These are phyloP conservation scores for Thielaviopsis populi DNA, from an alignment of 2,329 filamentous ascomycete genomes.

Conservation along the genomic window DNA sequence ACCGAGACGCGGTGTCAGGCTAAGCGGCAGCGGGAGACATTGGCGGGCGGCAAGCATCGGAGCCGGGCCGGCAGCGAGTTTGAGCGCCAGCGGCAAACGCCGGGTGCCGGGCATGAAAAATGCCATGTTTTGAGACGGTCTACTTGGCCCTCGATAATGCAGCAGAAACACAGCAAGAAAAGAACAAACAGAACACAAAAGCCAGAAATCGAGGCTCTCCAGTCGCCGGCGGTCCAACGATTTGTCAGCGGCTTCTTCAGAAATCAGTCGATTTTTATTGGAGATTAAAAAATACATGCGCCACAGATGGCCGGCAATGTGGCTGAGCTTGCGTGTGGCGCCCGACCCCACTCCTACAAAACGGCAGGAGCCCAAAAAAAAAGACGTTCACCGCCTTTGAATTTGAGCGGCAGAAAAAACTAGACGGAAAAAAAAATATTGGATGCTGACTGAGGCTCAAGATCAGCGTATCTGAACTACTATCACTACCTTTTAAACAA, in stretches of 20 bases:
- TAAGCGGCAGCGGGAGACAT: constrained; percentile 4
- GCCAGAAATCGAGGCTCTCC: neutral
- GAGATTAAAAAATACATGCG: constrained; percentile 1
- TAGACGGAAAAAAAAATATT: constrained; percentile 6
- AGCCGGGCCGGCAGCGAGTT: neutral
- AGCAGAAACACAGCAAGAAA: neutral
- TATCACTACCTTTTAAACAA: neutral
- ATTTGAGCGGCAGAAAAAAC: constrained; percentile 18
- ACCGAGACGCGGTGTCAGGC: neutral
- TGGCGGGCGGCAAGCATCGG: constrained; percentile 5
- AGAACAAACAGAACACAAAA: neutral
- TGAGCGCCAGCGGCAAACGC: constrained; percentile 12
- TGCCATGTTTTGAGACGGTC: constrained; percentile 6
- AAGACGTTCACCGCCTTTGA: constrained; percentile 16
- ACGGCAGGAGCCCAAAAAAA: constrained; percentile 16
- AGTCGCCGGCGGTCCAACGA: neutral
- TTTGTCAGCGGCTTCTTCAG: neutral
- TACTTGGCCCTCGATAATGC: neutral
- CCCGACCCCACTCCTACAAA: constrained; percentile 5
- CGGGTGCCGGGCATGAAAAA: constrained; percentile 16
- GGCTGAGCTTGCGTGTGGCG: constrained; percentile 10
- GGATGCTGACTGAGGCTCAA: neutral
- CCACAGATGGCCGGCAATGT: neutral
- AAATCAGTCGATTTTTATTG: constrained; percentile 15
- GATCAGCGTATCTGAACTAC: neutral